Conservation (phyloP, 2,329 filamentous ascomycete species). For the Lecanicillium sp. region DNA sequence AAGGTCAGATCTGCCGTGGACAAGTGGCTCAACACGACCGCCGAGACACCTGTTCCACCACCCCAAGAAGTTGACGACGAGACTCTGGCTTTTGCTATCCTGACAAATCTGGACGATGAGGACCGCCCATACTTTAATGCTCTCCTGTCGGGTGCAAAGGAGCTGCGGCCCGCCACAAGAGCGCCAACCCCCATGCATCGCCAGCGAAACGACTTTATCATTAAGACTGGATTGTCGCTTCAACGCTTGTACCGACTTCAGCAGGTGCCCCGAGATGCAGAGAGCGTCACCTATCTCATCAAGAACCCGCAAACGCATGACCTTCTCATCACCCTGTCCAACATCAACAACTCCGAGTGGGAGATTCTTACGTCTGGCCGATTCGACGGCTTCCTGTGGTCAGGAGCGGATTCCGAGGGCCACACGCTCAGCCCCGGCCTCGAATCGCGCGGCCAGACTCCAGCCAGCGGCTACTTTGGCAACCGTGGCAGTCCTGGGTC, state of each 20-base stretch:
- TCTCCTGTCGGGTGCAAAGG: constrained; percentile 55
- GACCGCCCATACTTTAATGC: constrained; percentile 78
- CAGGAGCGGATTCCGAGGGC: constrained; percentile 66
- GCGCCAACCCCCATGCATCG: constrained; percentile 63
- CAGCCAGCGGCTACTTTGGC: constrained; percentile 38
- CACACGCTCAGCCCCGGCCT: constrained; percentile 24
- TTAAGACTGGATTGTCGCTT: constrained; percentile 68
- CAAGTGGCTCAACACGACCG: constrained; percentile 77
- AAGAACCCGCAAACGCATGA: constrained; percentile 78
- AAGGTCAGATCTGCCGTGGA: constrained; percentile 91
- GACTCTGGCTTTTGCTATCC: constrained; percentile 85
- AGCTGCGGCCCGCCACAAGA: constrained; percentile 47
- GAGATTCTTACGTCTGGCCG: constrained; percentile 89
- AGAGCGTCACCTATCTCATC: constrained; percentile 78
- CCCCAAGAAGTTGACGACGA: constrained; percentile 91
- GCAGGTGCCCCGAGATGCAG: constrained; percentile 70
- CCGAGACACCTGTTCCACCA: constrained; percentile 63
- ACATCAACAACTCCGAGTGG: constrained; percentile 91
- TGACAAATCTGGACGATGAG: constrained; percentile 73
- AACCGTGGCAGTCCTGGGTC: constrained; percentile 28
- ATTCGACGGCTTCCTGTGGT: constrained; percentile 94
- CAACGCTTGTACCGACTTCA: constrained; percentile 77
- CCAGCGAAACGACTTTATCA: constrained; percentile 63
- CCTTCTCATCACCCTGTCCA: constrained; percentile 76
- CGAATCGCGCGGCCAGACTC: constrained; percentile 49